These are phyloP conservation scores for Ophiostoma piceae DNA, from an alignment of 2,329 filamentous ascomycete genomes.

Conservation along the genomic window DNA sequence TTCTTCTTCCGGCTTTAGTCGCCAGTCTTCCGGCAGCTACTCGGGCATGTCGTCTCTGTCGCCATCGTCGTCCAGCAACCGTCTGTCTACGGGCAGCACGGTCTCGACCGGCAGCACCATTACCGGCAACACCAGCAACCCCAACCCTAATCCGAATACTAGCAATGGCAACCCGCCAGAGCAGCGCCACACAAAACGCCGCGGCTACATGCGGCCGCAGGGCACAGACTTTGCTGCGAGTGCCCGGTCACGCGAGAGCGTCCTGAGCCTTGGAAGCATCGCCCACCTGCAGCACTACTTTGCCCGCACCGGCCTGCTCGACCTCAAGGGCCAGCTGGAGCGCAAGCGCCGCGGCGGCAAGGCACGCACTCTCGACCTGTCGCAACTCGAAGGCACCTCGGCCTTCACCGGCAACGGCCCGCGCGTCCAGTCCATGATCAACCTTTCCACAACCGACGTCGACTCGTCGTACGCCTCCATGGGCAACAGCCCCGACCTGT, in stretches of 20 bases:
- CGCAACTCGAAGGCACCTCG: slow-evolving; percentile 42
- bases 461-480: slow-evolving; percentile 53
- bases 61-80: slow-evolving; percentile 39
- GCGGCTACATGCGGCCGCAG: slow-evolving; percentile 83
- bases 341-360: slow-evolving; percentile 55
- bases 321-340: slow-evolving; percentile 83
- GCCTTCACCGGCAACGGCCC: slow-evolving; percentile 1
- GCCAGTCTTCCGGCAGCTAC: slow-evolving; percentile 59
- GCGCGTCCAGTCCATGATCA: slow-evolving; percentile 19
- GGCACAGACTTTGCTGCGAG: slow-evolving; percentile 87
- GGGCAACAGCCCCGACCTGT: slow-evolving; percentile 54
- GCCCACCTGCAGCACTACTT: slow-evolving; percentile 98
- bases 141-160: slow-evolving; percentile 38
- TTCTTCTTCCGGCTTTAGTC: slow-evolving; percentile 46
- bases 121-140: slow-evolving; percentile 37
- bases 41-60: slow-evolving; percentile 39
- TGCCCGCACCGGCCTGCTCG: slow-evolving; percentile 83
- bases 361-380: slow-evolving; percentile 54
- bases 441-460: slow-evolving; percentile 22
- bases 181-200: slow-evolving; percentile 45
- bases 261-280: slow-evolving; percentile 93
- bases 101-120: slow-evolving; percentile 37
- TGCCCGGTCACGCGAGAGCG: slow-evolving; percentile 83
- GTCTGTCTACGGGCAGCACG: slow-evolving; percentile 58
- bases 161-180: slow-evolving; percentile 25